Evolutionary conservation across 2,329 filamentous ascomycete species (phyloP).

Genomic region (Calonectria pseudoturangicola): DNA sequence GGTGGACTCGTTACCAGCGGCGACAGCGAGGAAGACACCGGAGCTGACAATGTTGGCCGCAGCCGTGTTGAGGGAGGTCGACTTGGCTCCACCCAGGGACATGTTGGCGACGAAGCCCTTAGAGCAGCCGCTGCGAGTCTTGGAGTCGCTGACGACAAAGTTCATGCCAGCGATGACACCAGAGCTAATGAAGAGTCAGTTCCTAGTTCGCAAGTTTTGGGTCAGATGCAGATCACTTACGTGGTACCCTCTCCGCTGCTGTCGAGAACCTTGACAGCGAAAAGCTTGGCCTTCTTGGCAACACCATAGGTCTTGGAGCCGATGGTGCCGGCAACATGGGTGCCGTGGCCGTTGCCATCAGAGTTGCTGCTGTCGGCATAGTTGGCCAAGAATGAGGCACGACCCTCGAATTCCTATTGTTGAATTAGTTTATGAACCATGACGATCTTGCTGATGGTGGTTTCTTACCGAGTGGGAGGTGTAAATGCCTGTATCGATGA

Average conservation of each 20-base stretch:
- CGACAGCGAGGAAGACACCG: conserved; percentile 73
- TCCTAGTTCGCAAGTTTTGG: not conserved
- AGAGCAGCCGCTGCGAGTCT: conserved; percentile 57
- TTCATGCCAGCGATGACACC: conserved; percentile 68
- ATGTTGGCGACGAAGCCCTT: conserved; percentile 72
- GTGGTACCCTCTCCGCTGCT: conserved; percentile 56
- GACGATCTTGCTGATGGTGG: not conserved
- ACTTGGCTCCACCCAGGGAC: conserved; percentile 71
- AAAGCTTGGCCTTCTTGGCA: conserved; percentile 65
- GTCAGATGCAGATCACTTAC: conserved; percentile 38
- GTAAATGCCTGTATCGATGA: conserved; percentile 68
- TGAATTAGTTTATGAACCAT: not conserved
- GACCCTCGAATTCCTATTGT: conserved; percentile 58
- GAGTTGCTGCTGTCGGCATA: conserved; percentile 50
- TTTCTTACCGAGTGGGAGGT: conserved; percentile 60
- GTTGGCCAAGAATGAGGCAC: conserved; percentile 58
- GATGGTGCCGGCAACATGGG: conserved; percentile 60
- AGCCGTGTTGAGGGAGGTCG: conserved; percentile 69
- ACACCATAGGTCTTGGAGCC: conserved; percentile 61
- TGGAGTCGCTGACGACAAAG: conserved; percentile 64
- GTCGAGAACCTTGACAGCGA: conserved; percentile 68
- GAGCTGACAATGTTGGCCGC: conserved; percentile 66
- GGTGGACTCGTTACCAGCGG: conserved; percentile 70
- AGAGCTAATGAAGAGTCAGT: conserved; percentile 54
- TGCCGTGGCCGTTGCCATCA: conserved; percentile 65